Conservation (phyloP, 306 rosid genomes). For the Parietaria judaica region DNA sequence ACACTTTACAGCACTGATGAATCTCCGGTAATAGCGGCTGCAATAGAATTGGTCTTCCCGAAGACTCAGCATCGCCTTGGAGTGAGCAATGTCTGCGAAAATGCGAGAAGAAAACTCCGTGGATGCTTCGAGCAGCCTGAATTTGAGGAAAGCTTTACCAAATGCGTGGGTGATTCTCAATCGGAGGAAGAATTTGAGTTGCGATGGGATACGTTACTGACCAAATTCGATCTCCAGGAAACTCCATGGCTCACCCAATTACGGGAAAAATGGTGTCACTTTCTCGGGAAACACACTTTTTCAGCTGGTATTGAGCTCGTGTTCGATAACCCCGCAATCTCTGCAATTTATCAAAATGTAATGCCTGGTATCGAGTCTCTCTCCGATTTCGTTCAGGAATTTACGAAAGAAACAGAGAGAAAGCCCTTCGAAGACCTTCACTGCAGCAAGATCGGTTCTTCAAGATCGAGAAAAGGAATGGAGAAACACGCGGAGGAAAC, state of each 20-base stretch:
- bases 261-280: conserved; percentile 11
- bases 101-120: conserved; percentile 13
- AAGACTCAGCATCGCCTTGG: conserved; percentile 9
- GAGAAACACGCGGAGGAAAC: conserved; percentile 21
- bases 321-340: background rate
- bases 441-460: background rate
- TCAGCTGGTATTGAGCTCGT: conserved; percentile 8
- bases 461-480: conserved; percentile 16
- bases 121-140: conserved; percentile 7
- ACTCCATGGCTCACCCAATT: conserved; percentile 1
- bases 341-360: background rate
- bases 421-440: conserved; percentile 5
- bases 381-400: background rate
- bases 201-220: conserved; percentile 11
- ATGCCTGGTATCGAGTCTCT: background rate
- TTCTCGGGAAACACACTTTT: conserved; percentile 2
- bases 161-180: conserved; percentile 12
- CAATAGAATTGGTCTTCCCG: conserved; percentile 9
- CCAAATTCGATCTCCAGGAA: conserved; percentile 15
- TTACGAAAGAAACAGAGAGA: background rate
- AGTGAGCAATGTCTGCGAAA: conserved; percentile 5
- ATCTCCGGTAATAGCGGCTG: conserved; percentile 8
- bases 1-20: conserved; percentile 12
- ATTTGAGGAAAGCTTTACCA: conserved; percentile 9
- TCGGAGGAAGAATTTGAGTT: conserved; percentile 9